phyloP scores from a whole-genome alignment of 768 basidiomycete genomes.

The Xanthoconium purpureum region DNA sequence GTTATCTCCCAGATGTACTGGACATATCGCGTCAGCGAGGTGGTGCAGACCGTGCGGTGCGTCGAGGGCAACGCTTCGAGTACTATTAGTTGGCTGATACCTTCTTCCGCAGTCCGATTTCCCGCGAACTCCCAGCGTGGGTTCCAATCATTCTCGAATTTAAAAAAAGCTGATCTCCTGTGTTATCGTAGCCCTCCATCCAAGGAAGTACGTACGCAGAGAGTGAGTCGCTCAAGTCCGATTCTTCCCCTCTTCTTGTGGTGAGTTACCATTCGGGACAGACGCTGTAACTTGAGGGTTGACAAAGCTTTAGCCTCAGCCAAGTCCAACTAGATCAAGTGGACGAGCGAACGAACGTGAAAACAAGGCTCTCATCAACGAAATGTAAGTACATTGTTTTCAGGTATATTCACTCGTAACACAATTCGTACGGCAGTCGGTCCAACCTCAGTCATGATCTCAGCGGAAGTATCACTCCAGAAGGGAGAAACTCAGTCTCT shows the following conservation, averaged over 20 bases:
- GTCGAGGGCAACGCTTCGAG: not conserved
- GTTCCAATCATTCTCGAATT: not conserved
- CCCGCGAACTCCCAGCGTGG: constrained; percentile 3
- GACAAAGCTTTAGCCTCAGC: not conserved
- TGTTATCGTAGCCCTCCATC: constrained; percentile 1
- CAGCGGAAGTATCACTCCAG: constrained; percentile 8
- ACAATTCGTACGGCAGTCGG: constrained; percentile 10
- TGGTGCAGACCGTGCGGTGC: not conserved
- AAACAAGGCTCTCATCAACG: not conserved
- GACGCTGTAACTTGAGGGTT: not conserved
- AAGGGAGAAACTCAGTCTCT: constrained; percentile 13
- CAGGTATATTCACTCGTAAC: not conserved
- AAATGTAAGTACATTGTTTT: constrained; percentile 7
- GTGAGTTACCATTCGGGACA: not conserved
- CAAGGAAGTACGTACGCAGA: not conserved
- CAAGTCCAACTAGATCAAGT: constrained; percentile 1
- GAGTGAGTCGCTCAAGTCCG: not conserved
- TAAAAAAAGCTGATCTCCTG: not conserved
- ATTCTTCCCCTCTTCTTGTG: not conserved
- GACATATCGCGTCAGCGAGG: not conserved
- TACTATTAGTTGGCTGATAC: not conserved
- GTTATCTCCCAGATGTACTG: not conserved
- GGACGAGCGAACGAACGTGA: not conserved
- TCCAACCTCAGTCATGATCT: constrained; percentile 13
- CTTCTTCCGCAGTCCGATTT: not conserved